phyloP scores from a whole-genome alignment of 768 basidiomycete species.

The Serendipita sp. region DNA sequence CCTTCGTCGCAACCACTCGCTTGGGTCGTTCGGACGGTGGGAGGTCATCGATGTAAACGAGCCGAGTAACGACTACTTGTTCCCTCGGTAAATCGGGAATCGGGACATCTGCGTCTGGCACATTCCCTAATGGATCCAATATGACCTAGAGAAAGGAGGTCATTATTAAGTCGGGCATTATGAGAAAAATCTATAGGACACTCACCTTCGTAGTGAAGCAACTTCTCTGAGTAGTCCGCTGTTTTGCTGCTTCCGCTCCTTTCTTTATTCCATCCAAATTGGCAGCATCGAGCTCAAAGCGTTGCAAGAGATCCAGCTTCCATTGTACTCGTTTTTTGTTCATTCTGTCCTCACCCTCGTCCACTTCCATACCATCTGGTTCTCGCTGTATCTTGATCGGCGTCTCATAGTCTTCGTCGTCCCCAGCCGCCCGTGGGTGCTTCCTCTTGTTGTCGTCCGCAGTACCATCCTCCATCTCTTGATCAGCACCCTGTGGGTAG shows the following conservation, averaged over 20 bases:
- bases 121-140: slow-evolving; percentile 60
- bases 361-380: slow-evolving; percentile 24
- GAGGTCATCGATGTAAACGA: slow-evolving; percentile 60
- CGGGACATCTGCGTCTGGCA: slow-evolving; percentile 40
- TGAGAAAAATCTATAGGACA: slow-evolving; percentile 3
- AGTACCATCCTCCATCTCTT: slow-evolving; percentile 19
- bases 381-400: slow-evolving; percentile 34
- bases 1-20: slow-evolving; percentile 32
- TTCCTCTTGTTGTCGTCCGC: slow-evolving; percentile 19
- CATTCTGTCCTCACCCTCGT: slow-evolving; percentile 17
- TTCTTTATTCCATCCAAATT: slow-evolving; percentile 18
- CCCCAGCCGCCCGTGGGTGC: slow-evolving; percentile 57
- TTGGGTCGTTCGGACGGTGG: slow-evolving; percentile 16
- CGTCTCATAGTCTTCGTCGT: slow-evolving; percentile 67
- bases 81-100: slow-evolving; percentile 44
- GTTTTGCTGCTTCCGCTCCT: slow-evolving; percentile 17
- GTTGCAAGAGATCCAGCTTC: slow-evolving; percentile 51
- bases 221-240: slow-evolving; percentile 31
- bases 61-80: slow-evolving; percentile 58
- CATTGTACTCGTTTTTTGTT: slow-evolving; percentile 53
- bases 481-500: slow-evolving; percentile 16
- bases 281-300: slow-evolving; percentile 42
- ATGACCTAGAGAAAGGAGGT: slow-evolving; percentile 28
- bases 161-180: too few species aligned
- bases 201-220: slow-evolving; percentile 59